These are phyloP conservation scores for Colletotrichum falcatum DNA, from an alignment of 2,329 filamentous ascomycete genomes.

Conservation along the genomic window DNA sequence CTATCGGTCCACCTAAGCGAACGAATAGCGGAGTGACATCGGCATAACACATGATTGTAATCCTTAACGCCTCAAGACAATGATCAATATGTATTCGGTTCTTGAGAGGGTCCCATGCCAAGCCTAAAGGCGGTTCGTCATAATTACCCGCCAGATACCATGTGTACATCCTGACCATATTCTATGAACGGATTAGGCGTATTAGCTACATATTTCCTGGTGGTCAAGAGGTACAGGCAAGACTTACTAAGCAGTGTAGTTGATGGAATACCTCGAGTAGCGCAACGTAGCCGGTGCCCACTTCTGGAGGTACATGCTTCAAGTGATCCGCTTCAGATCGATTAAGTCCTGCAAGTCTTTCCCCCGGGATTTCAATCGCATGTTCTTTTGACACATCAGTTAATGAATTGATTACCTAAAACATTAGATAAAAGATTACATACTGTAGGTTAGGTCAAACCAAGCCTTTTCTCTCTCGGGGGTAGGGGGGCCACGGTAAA, in stretches of 20 bases:
- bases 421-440: background rate
- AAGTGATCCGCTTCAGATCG: constrained; percentile 22
- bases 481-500: constrained; percentile 28
- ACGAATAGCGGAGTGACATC: constrained; percentile 41
- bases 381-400: constrained; percentile 5
- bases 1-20: constrained; percentile 21
- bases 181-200: constrained; percentile 7
- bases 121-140: constrained; percentile 12
- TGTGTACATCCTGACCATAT: constrained; percentile 39
- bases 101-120: constrained; percentile 23
- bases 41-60: constrained; percentile 41
- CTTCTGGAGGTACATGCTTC: constrained; percentile 6
- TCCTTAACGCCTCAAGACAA: constrained; percentile 41
- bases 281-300: constrained; percentile 27
- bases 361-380: constrained; percentile 18
- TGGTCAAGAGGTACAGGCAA: background rate
- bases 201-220: background rate
- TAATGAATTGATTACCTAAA: no score
- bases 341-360: constrained; percentile 9
- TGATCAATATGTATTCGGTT: constrained; percentile 41
- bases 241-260: constrained; percentile 39
- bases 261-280: constrained; percentile 42
- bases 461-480: constrained; percentile 24
- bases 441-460: constrained; percentile 22
- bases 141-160: constrained; percentile 37